Percentiles rank a stretch among this genome's conserved stretches.
Evolutionary conservation across 129 eudicot species (phyloP).

Genomic region (Heracleum sosnowskyi): DNA sequence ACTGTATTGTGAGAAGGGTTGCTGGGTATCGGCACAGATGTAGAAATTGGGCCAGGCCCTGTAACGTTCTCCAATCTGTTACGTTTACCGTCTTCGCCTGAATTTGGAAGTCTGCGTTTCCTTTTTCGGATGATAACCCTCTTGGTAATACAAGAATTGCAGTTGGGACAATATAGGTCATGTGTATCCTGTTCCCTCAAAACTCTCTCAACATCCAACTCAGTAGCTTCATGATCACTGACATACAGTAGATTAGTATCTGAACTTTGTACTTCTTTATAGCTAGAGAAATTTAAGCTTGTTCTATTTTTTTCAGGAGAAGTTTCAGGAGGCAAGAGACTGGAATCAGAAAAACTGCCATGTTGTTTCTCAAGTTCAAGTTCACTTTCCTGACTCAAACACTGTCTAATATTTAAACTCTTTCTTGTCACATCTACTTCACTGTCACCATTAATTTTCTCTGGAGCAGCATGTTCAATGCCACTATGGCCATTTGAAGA

Average conservation of each 20-base stretch:
- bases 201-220: conserved; percentile 66
- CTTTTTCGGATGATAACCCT: conserved; percentile 86
- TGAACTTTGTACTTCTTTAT: conserved; percentile 24
- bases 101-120: conserved; percentile 45
- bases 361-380: conserved; percentile 29
- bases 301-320: conserved; percentile 16
- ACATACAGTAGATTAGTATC: conserved; percentile 30
- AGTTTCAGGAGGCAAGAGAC: conserved; percentile 23
- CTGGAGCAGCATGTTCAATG: conserved; percentile 8
- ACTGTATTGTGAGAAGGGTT: conserved; percentile 20
- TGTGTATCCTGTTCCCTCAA: conserved; percentile 78
- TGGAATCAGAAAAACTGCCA: conserved; percentile 16
- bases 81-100: conserved; percentile 44
- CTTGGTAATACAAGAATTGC: conserved; percentile 82
- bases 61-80: conserved; percentile 29
- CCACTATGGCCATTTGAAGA: conserved; percentile 15
- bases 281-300: conserved; percentile 17
- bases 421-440: conserved; percentile 8
- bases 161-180: conserved; percentile 87
- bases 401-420: conserved; percentile 21
- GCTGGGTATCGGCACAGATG: conserved; percentile 14
- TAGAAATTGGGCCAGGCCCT: conserved; percentile 14
- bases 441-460: conserved; percentile 11
- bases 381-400: conserved; percentile 15
- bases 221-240: conserved; percentile 35